A percentile compares a stretch with the other conserved stretches of the same genome.
These are phyloP conservation scores for Cladophialophora carrionii DNA, from an alignment of 2,329 filamentous ascomycete genomes.

Conservation along the genomic window DNA sequence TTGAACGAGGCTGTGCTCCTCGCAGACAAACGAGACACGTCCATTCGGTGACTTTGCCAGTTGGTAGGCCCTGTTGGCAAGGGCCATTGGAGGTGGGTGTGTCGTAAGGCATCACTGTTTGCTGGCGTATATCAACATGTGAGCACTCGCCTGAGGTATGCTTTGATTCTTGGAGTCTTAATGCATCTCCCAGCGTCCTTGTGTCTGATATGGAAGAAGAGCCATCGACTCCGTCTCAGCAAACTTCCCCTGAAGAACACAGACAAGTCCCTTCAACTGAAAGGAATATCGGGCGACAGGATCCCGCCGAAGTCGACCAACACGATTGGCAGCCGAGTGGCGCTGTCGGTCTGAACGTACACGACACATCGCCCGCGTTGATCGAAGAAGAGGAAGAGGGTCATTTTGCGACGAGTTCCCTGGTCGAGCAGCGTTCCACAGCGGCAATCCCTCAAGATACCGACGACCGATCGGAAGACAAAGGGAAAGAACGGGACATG, in stretches of 20 bases:
- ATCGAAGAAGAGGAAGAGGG: conserved; percentile 9
- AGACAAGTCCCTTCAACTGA: conserved; percentile 5
- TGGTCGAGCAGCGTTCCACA: conserved; percentile 13
- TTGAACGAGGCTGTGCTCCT: conserved; percentile 27
- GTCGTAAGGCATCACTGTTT: conserved; percentile 16
- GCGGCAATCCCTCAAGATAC: conserved; percentile 12
- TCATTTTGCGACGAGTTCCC: background rate
- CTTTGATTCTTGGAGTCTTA: conserved; percentile 10
- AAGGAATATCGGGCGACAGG: conserved; percentile 1
- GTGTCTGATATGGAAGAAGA: conserved; percentile 26
- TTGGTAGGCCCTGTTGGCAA: conserved; percentile 4
- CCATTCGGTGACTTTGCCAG: conserved; percentile 4
- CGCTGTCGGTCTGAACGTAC: conserved; percentile 4
- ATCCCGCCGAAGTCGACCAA: conserved; percentile 1
- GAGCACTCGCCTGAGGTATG: conserved; percentile 1
- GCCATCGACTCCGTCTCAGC: conserved; percentile 11
- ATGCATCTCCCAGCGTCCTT: conserved; percentile 6
- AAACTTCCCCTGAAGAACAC: conserved; percentile 19
- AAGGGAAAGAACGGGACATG: conserved; percentile 31
- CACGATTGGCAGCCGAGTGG: background rate
- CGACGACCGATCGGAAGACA: conserved; percentile 15
- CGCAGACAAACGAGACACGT: conserved; percentile 12
- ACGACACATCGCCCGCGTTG: background rate
- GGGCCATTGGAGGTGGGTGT: conserved; percentile 3
- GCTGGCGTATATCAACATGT: conserved; percentile 14